phyloP scores from a whole-genome alignment of 495 filamentous ascomycete species.

The Bacidia rubella region DNA sequence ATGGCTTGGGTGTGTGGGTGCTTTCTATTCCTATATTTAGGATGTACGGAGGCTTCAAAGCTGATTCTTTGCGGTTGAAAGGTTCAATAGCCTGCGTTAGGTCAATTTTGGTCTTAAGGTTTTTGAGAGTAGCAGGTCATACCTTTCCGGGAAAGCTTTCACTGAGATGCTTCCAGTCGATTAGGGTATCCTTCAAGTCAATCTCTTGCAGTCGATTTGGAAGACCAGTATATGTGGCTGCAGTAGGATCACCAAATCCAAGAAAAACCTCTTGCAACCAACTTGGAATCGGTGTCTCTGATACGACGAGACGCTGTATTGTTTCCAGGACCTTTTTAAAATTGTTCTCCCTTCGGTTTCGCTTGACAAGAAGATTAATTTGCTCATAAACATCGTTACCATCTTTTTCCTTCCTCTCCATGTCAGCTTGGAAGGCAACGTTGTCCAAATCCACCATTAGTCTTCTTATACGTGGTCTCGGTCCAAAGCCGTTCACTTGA shows the following conservation, averaged over 20 bases:
- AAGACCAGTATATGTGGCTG: conserved; percentile 73
- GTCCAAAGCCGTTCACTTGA: conserved; percentile 38
- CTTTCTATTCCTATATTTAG: conserved; percentile 42
- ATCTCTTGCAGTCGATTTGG: conserved; percentile 61
- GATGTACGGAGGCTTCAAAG: conserved; percentile 80
- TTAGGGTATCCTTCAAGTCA: conserved; percentile 86
- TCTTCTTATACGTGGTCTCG: conserved; percentile 45
- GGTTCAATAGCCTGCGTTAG: conserved; percentile 51
- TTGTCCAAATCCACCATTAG: conserved; percentile 75
- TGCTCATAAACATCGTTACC: conserved; percentile 68
- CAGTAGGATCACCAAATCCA: conserved; percentile 83
- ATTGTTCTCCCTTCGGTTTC: conserved; percentile 86
- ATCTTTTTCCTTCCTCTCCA: conserved; percentile 45
- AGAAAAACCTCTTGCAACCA: conserved; percentile 97
- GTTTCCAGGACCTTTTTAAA: conserved; percentile 91
- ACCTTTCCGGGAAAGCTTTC: conserved; percentile 69
- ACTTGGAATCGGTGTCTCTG: conserved; percentile 70
- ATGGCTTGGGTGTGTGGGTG: conserved; percentile 32
- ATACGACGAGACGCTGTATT: conserved; percentile 72
- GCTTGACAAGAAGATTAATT: conserved; percentile 76
- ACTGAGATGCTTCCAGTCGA: conserved; percentile 89
- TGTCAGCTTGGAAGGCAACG: conserved; percentile 64
- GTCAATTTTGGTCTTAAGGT: conserved; percentile 11
- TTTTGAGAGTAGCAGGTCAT: background rate
- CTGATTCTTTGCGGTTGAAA: conserved; percentile 46